Percentiles rank a stretch among this genome's conserved stretches.
Conservation (phyloP, 164 flowering plant species). For the Stephania cephalantha region DNA sequence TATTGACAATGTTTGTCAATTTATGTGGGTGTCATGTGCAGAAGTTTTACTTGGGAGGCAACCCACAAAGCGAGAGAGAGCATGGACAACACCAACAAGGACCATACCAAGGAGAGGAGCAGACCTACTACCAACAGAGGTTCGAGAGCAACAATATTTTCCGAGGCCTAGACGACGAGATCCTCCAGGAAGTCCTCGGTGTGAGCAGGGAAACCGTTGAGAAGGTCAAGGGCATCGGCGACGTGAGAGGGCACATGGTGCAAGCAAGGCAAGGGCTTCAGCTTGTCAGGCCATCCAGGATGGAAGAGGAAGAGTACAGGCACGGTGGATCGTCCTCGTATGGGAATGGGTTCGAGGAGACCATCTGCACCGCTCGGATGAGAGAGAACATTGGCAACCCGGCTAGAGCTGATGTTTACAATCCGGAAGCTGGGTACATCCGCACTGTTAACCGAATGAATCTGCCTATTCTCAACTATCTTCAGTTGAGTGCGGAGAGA, state of each 20-base stretch:
- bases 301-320: conserved; percentile 9
- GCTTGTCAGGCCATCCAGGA: conserved; percentile 25
- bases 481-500: conserved; percentile 47
- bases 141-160: neutral
- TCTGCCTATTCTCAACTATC: conserved; percentile 46
- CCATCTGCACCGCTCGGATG: conserved; percentile 42
- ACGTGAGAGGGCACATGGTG: conserved; percentile 28
- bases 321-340: too few relatives aligned
- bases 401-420: conserved; percentile 41
- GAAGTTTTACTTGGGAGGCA: conserved; percentile 9
- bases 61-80: conserved; percentile 1
- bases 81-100: neutral
- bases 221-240: neutral
- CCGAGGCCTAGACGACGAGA: neutral
- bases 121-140: too few relatives aligned
- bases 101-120: neutral
- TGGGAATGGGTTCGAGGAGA: conserved; percentile 56
- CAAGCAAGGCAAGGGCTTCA: conserved; percentile 21
- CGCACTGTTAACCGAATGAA: conserved; percentile 45
- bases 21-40: neutral
- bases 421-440: conserved; percentile 46
- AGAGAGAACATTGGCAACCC: conserved; percentile 49
- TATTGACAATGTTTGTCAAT: too few relatives aligned
- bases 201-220: neutral
- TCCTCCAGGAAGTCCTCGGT: neutral